phyloP scores from a whole-genome alignment of 257 asterid species.

The Misopates orontium region DNA sequence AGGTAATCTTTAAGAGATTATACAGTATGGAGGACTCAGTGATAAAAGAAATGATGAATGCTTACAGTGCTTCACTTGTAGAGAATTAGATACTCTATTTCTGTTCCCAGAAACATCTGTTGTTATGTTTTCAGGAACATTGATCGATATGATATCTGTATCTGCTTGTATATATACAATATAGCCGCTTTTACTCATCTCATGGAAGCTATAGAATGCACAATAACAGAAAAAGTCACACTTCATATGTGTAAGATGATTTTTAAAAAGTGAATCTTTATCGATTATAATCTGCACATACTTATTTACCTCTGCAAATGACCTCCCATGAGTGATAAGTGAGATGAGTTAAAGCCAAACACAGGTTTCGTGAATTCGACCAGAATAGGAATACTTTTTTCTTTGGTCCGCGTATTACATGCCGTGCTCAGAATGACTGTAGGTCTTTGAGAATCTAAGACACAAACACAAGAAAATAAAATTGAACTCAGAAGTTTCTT shows the following conservation, averaged over 20 bases:
- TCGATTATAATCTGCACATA: no score
- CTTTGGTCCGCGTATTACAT: slow-evolving; percentile 56
- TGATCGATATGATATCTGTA: slow-evolving; percentile 48
- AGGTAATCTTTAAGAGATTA: neutral
- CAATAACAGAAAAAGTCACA: slow-evolving; percentile 12
- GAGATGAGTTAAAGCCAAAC: slow-evolving; percentile 74
- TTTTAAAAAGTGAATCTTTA: no score
- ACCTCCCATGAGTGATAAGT: slow-evolving; percentile 67
- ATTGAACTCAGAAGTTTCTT: no score
- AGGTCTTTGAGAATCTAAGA: slow-evolving; percentile 76
- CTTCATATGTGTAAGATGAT: no score
- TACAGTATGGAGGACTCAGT: neutral
- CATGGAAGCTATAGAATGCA: slow-evolving; percentile 57
- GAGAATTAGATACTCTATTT: slow-evolving; percentile 69
- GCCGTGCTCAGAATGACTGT: slow-evolving; percentile 72
- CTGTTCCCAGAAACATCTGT: slow-evolving; percentile 81
- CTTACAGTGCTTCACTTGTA: slow-evolving; percentile 85
- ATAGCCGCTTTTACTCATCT: slow-evolving; percentile 58
- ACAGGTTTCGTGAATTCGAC: slow-evolving; percentile 81
- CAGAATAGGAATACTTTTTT: slow-evolving; percentile 51
- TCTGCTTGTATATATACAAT: slow-evolving; percentile 48
- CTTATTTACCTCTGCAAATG: slow-evolving; percentile 55
- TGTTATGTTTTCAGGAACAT: slow-evolving; percentile 76
- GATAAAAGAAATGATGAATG: slow-evolving; percentile 11
- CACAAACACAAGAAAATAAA: neutral